Evolutionary conservation across 164 flowering plant genomes (phyloP), one percentile per base, ranked within the genome.

Genomic region (Malania oleifera): DNA sequence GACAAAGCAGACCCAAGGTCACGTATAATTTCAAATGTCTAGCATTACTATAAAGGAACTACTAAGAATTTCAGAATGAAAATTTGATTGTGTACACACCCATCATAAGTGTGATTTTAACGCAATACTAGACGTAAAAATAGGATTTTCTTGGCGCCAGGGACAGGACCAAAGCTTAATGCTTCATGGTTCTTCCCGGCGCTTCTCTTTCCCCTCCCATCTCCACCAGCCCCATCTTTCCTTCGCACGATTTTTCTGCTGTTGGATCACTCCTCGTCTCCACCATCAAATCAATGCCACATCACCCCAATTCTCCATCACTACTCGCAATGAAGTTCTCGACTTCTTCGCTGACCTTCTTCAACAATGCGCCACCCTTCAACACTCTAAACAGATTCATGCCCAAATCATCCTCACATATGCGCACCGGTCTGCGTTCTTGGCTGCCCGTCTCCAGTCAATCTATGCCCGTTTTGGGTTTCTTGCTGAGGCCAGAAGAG

Each of bases 291-390:
- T 57, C 54, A 57, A 43, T 7, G 14, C 18, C 19, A 9, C 14
- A 59, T n/a, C 40, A 25, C 39, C 54, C 25, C 37, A n/a, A 5
- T n/a, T 26, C 49, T 13, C 25, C 20, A 20, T 19, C 12, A 2
- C 7, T n/a, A 34, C 27, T 15, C 40, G 26, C 61, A 56, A 62
- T 22, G 62, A 56, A 18, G 5, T 62, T 45, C 65, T 72, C 31
- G 74, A 84, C 53, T 68, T 53, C 61, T 78, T 83, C 62, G 80
- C 77, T 54, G 57, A 49, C 47, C 73, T 83, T 41, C 87, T 89
- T 48, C 70, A 35, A 28, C 62, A 56, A 52, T 82, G 82, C 76
- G 26, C 60, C 25, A 53, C 71, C 5, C 0, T 45, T 25, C 65
- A 44, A 2, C 84, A 73, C 7, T 12, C 50, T 62, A 62, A 65